Percentiles rank a stretch among this genome's conserved stretches.
Evolutionary conservation across 805 yeast genomes (phyloP).

Genomic region (Teunomyces cretensis): DNA sequence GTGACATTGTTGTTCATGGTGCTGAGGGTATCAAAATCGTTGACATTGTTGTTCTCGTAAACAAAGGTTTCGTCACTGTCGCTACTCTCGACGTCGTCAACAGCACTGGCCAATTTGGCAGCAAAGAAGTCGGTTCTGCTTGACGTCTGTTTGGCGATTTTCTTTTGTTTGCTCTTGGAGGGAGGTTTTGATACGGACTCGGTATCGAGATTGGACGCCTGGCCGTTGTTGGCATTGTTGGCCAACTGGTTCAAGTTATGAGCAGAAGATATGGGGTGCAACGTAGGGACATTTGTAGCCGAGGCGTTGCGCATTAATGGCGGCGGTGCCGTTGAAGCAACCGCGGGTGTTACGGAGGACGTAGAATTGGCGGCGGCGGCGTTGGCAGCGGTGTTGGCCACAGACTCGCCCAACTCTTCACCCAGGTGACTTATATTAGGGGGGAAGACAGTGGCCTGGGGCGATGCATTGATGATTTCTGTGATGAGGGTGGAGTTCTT

Average conservation of each 20-base stretch:
- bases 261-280: neutral
- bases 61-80: conserved; percentile 96
- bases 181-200: neutral
- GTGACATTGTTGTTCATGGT: conserved; percentile 6
- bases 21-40: conserved; percentile 20
- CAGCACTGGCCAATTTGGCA: conserved; percentile 91
- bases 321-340: neutral
- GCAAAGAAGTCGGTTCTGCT: conserved; percentile 93
- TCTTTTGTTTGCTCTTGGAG: conserved; percentile 23
- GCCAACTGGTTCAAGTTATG: neutral
- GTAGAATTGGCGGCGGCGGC: neutral
- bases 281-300: neutral
- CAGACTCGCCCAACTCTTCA: neutral
- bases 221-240: neutral
- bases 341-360: conserved; percentile 4
- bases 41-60: conserved; percentile 58
- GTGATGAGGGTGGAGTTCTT: conserved; percentile 34
- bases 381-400: neutral
- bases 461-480: conserved; percentile 37
- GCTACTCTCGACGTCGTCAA: conserved; percentile 81
- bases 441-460: conserved; percentile 19
- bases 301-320: neutral
- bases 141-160: conserved; percentile 49
- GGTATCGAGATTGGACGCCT: neutral
- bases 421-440: conserved; percentile 1